These are phyloP conservation scores for Podila verticillata DNA, from an alignment of 192 early-diverging fungal species.

Conservation along the genomic window DNA sequence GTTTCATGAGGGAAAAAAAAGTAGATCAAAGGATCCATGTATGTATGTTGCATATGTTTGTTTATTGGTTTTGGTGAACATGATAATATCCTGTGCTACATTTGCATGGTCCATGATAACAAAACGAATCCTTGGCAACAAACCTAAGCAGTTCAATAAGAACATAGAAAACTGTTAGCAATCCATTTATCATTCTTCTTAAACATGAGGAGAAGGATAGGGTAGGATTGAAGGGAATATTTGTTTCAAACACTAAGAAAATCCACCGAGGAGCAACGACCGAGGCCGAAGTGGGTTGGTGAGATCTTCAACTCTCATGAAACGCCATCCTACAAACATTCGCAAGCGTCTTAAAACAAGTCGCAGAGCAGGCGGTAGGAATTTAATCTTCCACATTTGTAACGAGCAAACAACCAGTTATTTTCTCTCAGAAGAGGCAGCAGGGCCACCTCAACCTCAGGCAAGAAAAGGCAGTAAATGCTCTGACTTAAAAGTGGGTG, in stretches of 20 bases:
- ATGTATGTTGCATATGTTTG: too few species aligned
- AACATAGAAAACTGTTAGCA: slow-evolving; percentile 1
- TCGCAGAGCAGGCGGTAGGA: slow-evolving; percentile 51
- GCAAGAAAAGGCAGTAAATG: slow-evolving; percentile 40
- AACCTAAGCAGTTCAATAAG: not conserved
- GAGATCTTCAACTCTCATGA: slow-evolving; percentile 57
- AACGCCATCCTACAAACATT: slow-evolving; percentile 49
- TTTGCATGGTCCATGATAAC: too few species aligned
- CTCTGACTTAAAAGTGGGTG: slow-evolving; percentile 57
- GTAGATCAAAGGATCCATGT: too few species aligned
- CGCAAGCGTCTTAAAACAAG: slow-evolving; percentile 56
- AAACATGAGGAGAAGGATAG: not conserved
- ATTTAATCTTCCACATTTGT: slow-evolving; percentile 55
- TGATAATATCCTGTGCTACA: too few species aligned
- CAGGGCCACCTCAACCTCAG: not conserved
- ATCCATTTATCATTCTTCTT: not conserved
- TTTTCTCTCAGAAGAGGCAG: not conserved
- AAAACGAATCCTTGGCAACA: too few species aligned
- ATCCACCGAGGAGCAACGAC: slow-evolving; percentile 20
- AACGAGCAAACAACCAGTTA: slow-evolving; percentile 54
- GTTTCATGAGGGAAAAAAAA: too few species aligned
- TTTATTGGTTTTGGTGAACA: too few species aligned
- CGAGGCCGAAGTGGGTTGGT: slow-evolving; percentile 17
- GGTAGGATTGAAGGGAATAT: slow-evolving; percentile 20
- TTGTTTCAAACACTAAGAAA: slow-evolving; percentile 53